phyloP scores from a whole-genome alignment of 2,329 filamentous ascomycete genomes.

The Colletotrichum endophyticum region DNA sequence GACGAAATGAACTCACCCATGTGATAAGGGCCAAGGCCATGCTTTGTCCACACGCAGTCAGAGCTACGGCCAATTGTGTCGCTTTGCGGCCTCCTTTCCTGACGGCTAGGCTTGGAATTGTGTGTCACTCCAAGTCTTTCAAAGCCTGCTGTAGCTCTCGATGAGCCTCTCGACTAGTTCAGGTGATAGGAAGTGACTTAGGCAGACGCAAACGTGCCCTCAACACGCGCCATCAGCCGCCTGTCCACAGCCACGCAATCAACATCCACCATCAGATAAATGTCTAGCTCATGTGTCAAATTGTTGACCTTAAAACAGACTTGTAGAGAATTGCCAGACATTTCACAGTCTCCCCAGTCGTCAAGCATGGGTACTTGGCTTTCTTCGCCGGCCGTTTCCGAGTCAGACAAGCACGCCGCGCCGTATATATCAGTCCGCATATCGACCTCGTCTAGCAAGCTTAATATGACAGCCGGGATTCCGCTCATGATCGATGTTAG shows the following conservation, averaged over 20 bases:
- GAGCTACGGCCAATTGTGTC: background rate
- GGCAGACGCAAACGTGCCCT: background rate
- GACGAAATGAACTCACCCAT: background rate
- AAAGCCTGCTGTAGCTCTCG: accelerated
- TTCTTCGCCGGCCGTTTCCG: background rate
- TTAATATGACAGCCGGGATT: background rate
- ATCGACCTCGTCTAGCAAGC: background rate
- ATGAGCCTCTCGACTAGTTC: background rate
- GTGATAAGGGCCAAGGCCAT: background rate
- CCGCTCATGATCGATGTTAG: background rate
- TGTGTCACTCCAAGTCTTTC: background rate
- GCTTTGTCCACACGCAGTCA: background rate
- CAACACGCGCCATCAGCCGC: background rate
- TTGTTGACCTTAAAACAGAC: background rate
- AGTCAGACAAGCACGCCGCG: too few relatives aligned
- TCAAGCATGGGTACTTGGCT: background rate
- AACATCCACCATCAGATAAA: background rate
- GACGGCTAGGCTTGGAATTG: background rate
- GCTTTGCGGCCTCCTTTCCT: background rate
- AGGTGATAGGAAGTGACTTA: background rate
- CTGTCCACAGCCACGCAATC: background rate
- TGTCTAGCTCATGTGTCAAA: background rate
- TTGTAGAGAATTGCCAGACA: background rate
- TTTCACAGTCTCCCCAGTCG: background rate
- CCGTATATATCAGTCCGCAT: background rate